Evolutionary conservation across 306 rosid genomes (phyloP).

Genomic region (Cicer judaicum): DNA sequence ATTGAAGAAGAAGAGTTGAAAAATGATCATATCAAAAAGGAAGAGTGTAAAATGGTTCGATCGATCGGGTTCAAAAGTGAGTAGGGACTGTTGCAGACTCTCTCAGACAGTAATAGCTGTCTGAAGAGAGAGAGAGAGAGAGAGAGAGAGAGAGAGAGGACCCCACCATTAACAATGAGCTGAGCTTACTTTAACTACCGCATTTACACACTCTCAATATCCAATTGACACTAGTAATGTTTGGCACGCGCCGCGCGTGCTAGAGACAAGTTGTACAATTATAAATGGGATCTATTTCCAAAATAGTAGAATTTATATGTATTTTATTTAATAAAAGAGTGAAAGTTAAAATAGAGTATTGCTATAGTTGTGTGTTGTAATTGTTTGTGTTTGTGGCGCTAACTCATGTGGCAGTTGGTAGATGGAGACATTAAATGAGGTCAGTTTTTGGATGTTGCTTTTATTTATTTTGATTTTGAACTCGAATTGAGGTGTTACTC

Average conservation of each 20-base stretch:
- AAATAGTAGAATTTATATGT: too few relatives aligned
- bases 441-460: conserved; percentile 36
- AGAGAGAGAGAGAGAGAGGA: conserved; percentile 46
- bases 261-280: background rate
- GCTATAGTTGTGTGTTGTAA: background rate
- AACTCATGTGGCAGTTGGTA: conserved; percentile 42
- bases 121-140: conserved; percentile 27
- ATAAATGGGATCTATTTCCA: too few relatives aligned
- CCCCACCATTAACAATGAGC: conserved; percentile 51
- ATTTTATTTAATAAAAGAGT: too few relatives aligned
- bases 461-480: conserved; percentile 17
- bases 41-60: conserved; percentile 61
- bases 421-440: conserved; percentile 37
- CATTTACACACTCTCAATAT: conserved; percentile 53
- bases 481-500: conserved; percentile 28
- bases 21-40: conserved; percentile 50
- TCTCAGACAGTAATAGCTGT: conserved; percentile 64
- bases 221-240: background rate
- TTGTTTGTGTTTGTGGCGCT: conserved; percentile 39
- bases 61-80: conserved; percentile 45
- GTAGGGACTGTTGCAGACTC: conserved; percentile 63
- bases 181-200: conserved; percentile 41
- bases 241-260: conserved; percentile 53
- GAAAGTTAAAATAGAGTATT: too few relatives aligned
- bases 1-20: conserved; percentile 5